Base-by-base conservation (phyloP, 1,284 basidiomycete genomes). In the Ustilago lituana region DNA sequence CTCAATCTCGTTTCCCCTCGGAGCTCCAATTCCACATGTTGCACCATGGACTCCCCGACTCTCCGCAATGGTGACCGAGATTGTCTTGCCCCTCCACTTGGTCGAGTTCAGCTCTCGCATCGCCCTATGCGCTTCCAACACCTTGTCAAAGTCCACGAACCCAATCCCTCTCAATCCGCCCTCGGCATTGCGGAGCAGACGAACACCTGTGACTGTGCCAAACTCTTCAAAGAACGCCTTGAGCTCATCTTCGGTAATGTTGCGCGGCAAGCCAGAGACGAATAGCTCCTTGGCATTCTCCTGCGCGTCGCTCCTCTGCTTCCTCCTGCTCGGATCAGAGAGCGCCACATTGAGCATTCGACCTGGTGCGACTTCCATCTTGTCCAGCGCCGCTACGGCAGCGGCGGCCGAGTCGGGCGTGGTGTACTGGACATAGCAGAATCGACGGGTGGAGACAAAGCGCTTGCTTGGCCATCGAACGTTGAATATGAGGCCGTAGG, bases 381-480 rank as follows among this genome's bases (percentile, higher is more conserved):
- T 88, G 80, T 98, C 88, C 27, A 96, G 84, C 52, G 88, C 87
- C 14, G 95, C 85, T 0, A 94, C 90, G 8, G 86, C 86, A 79
- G 91, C 85, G 0, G 95, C 94, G 1, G 90, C 86, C 10, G 85
- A 81, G 90, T 92, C 92, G 0, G 92, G 91, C 20, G 88, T 89
- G 1, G 89, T 90, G 81, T 88, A 97, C 70, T 97, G 94, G 2
- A 99, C 86, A 80, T 98, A 99, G 80, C 92, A 95, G 83, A 99
- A 98, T 12, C 96, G 87, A 23, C 96, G 86, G 1, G 90, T 90
- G 51, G 86, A 88, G 81, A 93, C 94, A 85, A 93, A 95, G 80
- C 95, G 94, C 81, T 94, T 94, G 84, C 93, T 96, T 6, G 96
- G 96, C 96, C 95, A 98, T 17, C 96, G 90, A 12, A 94, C 91